Base-by-base conservation (phyloP, 2,329 filamentous ascomycete species). In the Aspergillus terreus region DNA sequence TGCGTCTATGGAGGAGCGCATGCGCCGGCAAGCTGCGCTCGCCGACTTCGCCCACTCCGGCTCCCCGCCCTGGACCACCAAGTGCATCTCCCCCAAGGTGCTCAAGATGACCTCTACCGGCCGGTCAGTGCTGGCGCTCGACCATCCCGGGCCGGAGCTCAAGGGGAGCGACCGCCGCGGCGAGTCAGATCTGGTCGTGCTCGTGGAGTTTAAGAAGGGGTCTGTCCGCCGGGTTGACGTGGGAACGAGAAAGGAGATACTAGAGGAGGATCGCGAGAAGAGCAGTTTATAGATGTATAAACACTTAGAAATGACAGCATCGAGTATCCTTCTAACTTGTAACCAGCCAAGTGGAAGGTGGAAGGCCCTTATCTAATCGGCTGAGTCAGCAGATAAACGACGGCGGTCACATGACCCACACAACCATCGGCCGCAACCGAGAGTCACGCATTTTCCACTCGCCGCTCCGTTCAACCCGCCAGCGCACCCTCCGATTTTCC, bases 201-300 rank as follows among this genome's bases (percentile, higher is more conserved):
- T 82, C 17, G 78, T 82, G 6, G 76, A 75, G 45, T 84, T 84
- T 51, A 75, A 68, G 57, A 79, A 79, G 50, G 80, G 82, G 52
- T 80, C 79, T 15, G 80, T 81, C 19, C 71, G 80, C 55, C 73
- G 82, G 55, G 71, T 85, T 35, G 77, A 79, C 52, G 77, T 86
- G 17, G 63, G 63, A 32, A 72, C 67, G 69, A 71, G 65, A 56
- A 73, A 76, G 52, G 81, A 83, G 49, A 68, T 79, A 0, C 58
- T 79, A 6, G 60, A 68, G 41, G 61, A 64, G 36, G 64, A 65
- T n/a, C 58, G 58, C 30, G 50, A 55, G 40, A 68, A 63, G 49
- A 71, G 65, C 50, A 64, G 63, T 50, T 53, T 74, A 40, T 74
- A 49, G 40, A 38, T 36, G 36, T 40, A 41, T 40, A 47, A 12